Percentiles rank a stretch among this genome's conserved stretches.
These are phyloP conservation scores for Trametes meyenii DNA, from an alignment of 768 basidiomycete genomes.

Conservation along the genomic window DNA sequence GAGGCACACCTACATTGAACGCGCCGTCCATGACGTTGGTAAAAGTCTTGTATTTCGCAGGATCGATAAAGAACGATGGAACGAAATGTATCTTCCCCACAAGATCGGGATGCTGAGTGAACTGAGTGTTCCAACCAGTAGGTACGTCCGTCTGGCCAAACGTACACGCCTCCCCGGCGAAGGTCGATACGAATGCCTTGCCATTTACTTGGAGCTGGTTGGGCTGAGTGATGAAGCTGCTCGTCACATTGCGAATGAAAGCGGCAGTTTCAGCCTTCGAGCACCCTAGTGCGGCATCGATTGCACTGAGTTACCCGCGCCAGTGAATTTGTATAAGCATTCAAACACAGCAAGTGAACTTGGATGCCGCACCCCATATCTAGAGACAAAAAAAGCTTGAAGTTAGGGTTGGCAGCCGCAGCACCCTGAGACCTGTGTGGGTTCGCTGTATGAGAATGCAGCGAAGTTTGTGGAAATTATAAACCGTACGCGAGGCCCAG, in stretches of 20 bases:
- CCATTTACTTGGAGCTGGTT: conserved; percentile 58
- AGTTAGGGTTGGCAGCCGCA: conserved; percentile 32
- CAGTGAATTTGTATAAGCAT: not conserved
- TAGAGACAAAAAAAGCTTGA: conserved; percentile 74
- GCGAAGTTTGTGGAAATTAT: no score
- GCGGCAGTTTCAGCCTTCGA: conserved; percentile 40
- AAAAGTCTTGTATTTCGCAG: conserved; percentile 43
- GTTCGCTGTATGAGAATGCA: not conserved
- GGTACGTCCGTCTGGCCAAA: conserved; percentile 48
- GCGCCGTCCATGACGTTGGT: conserved; percentile 56
- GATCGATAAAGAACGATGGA: conserved; percentile 63
- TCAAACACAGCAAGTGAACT: no score
- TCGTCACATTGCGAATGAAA: conserved; percentile 48
- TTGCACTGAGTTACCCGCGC: conserved; percentile 23
- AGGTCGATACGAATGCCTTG: conserved; percentile 62
- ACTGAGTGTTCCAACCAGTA: conserved; percentile 48
- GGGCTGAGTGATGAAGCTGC: conserved; percentile 50
- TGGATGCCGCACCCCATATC: conserved; percentile 70
- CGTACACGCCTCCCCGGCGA: conserved; percentile 61
- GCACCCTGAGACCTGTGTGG: conserved; percentile 39
- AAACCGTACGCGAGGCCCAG: conserved; percentile 48
- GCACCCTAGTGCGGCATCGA: conserved; percentile 43
- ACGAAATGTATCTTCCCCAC: conserved; percentile 53
- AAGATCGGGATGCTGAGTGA: conserved; percentile 36
- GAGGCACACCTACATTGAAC: conserved; percentile 44